Evolutionary conservation across 176 grass and related monocot species (phyloP), one percentile per base, ranked within the genome.

Genomic region (Chloris gayana): DNA sequence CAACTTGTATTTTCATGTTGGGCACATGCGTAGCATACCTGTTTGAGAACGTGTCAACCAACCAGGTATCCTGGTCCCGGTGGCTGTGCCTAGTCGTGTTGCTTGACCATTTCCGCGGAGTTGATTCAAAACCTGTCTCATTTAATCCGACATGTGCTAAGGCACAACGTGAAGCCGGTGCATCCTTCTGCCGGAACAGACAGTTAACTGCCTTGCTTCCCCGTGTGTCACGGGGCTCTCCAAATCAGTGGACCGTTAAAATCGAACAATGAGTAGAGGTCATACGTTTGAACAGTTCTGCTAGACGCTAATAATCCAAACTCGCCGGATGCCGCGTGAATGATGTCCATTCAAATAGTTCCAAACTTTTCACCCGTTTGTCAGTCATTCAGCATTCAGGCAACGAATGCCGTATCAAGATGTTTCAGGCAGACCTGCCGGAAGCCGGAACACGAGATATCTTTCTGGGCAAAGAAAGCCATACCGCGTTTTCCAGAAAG

Each of bases 281-380:
- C 62, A 3, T 26, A 14, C 30, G 31, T 79, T 54, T 79, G 76
- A 79, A 79, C 46, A 79, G 76, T 67, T 79, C 63, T 51, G 45
- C 19, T 1, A 37, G 25, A 24, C 46, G 44, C 76, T 44, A 37
- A 51, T 44, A 37, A 51, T 22, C 32, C 45, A 24, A 37, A 67
- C 45, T 79, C 31, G 62, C 67, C 63, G 10, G 56, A 62, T 27
- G 64, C 76, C 77, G 77, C 77, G 64, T 79, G 64, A 67, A 68
- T 22, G 62, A 1, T 50, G 60, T 50, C 61, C 61, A 50, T 78
- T 44, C 75, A 64, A 46, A 54, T 26, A 34, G 21, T 5, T 65
- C 26, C 1, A 11, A 63, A 63, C 7, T 42, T 33, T 42, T 75
- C 54, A 2, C 54, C n/a, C 22, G 51, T 75, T n/a, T 41, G 9